A percentile compares a stretch with the other conserved stretches of the same genome.
phyloP scores from a whole-genome alignment of 768 basidiomycete genomes.

The Obba rivulosa region DNA sequence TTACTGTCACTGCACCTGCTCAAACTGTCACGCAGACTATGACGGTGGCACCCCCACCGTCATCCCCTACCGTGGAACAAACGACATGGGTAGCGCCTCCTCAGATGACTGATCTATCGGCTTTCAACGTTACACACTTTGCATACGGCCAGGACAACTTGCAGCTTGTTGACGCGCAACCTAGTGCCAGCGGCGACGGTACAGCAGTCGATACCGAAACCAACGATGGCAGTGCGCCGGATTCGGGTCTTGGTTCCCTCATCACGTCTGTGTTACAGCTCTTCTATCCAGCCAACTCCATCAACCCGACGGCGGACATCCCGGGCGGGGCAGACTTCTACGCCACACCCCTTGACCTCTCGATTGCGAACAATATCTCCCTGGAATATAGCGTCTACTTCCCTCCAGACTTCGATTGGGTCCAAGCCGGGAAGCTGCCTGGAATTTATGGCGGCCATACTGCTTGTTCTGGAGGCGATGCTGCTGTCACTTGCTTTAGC shows the following conservation, averaged over 20 bases:
- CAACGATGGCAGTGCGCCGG: slow-evolving; percentile 9
- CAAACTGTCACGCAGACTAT: slow-evolving; percentile 15
- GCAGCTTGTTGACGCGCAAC: slow-evolving; percentile 43
- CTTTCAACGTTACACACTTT: slow-evolving; percentile 57
- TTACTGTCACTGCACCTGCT: slow-evolving; percentile 14
- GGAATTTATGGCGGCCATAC: slow-evolving; percentile 70
- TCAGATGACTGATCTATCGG: slow-evolving; percentile 49
- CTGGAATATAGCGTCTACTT: slow-evolving; percentile 75
- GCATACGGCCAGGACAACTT: slow-evolving; percentile 52
- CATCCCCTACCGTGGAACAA: slow-evolving; percentile 4
- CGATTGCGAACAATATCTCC: slow-evolving; percentile 46
- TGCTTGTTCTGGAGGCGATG: slow-evolving; percentile 68
- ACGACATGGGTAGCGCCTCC: slow-evolving; percentile 47
- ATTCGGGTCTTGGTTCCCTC: slow-evolving; percentile 7
- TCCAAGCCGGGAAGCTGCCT: slow-evolving; percentile 79
- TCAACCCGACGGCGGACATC: slow-evolving; percentile 49
- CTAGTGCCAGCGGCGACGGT: slow-evolving; percentile 30
- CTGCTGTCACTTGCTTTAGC: slow-evolving; percentile 74
- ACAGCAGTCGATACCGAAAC: slow-evolving; percentile 2
- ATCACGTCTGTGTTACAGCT: slow-evolving; percentile 45
- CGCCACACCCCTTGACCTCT: slow-evolving; percentile 40
- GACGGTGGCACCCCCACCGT: slow-evolving; percentile 15
- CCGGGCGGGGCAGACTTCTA: slow-evolving; percentile 78
- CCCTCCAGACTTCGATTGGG: slow-evolving; percentile 68
- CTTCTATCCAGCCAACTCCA: slow-evolving; percentile 61